Conservation (phyloP, 2,329 filamentous ascomycete genomes). For the Dactylellina parvicollis region DNA sequence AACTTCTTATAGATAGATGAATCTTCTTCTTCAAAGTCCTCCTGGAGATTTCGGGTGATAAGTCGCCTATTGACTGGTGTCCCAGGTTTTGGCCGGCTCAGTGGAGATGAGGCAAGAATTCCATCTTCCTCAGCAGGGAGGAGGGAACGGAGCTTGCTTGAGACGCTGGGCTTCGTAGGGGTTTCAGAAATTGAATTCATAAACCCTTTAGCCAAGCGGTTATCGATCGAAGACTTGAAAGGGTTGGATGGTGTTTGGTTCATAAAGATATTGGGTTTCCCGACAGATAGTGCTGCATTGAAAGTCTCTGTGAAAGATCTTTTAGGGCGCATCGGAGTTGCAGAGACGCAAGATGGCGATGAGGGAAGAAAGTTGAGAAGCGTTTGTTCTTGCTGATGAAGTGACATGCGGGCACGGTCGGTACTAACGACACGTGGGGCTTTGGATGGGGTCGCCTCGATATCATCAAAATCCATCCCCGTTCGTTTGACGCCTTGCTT, state of each 20-base stretch:
- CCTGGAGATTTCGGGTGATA: constrained; percentile 36
- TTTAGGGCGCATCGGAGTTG: constrained; percentile 22
- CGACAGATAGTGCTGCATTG: background rate
- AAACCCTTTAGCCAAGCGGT: constrained; percentile 24
- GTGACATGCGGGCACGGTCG: constrained; percentile 9
- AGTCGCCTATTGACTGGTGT: constrained; percentile 34
- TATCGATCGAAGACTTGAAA: constrained; percentile 38
- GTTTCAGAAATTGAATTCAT: constrained; percentile 52
- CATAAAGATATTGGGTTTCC: constrained; percentile 31
- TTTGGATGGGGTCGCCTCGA: constrained; percentile 45
- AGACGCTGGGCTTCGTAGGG: constrained; percentile 38
- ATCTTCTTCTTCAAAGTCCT: constrained; percentile 50
- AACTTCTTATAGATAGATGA: constrained; percentile 60
- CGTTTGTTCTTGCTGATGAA: constrained; percentile 29
- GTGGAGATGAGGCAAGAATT: constrained; percentile 21
- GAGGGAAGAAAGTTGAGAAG: constrained; percentile 29
- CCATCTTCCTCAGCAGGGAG: constrained; percentile 28
- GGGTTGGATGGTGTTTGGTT: constrained; percentile 24
- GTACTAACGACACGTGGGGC: constrained; percentile 23
- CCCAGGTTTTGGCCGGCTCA: constrained; percentile 39
- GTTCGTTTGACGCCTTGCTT: constrained; percentile 36
- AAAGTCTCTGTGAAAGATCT: constrained; percentile 29
- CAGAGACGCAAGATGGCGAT: constrained; percentile 25
- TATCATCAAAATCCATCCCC: constrained; percentile 12
- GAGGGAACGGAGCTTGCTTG: constrained; percentile 43